Base-by-base conservation (phyloP, 2,329 filamentous ascomycete genomes). In the Lasiodiplodia sp. region DNA sequence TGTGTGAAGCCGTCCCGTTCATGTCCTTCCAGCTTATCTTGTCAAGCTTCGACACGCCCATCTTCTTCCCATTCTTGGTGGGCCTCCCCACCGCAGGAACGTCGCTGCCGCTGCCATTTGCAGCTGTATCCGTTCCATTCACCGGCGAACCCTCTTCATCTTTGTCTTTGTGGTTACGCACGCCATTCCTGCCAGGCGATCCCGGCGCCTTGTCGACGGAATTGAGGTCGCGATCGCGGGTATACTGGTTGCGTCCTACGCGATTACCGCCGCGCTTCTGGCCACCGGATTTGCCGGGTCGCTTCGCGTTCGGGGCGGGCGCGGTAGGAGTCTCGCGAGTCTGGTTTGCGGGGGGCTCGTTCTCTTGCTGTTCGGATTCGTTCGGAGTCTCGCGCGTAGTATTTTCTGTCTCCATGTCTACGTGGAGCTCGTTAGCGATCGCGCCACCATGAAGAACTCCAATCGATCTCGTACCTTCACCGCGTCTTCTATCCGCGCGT, bases 1-100 rank as follows among this genome's bases (percentile, higher is more conserved):
- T 96, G 23, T 88, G 91, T 4, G 92, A 88, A 6, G 94, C 93
- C 11, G 93, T 90, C 71, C 92, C 89, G 80, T 92, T 93, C 88
- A 97, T 94, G 76, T 97, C 94, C 69, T 90, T 90, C 89, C 96
- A 92, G 34, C 90, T 94, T 68, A 94, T 88, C 73, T 85, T 83
- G 66, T 87, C 83, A 14, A 85, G 79, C 71, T 87, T 83, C 78
- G 84, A 83, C 31, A 60, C 37, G 14, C 58, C 60, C 60, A 62
- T 64, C 28, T 60, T 68, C 52, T 68, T 68, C n/a, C 65, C 65
- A 63, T 85, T 84, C 70, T 84, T 85, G 3, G 83, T 14, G 25
- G 52, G 52, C 51, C 47, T 64, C n/a, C 56, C 66, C 18, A 28
- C 34, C 4, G 25, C 52, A 16, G 66, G 56, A 21, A 62, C 73